Evolutionary conservation across 345 rosid genomes (phyloP), one percentile per base, ranked within the genome.

Genomic region (Euphorbia pulcherrima): DNA sequence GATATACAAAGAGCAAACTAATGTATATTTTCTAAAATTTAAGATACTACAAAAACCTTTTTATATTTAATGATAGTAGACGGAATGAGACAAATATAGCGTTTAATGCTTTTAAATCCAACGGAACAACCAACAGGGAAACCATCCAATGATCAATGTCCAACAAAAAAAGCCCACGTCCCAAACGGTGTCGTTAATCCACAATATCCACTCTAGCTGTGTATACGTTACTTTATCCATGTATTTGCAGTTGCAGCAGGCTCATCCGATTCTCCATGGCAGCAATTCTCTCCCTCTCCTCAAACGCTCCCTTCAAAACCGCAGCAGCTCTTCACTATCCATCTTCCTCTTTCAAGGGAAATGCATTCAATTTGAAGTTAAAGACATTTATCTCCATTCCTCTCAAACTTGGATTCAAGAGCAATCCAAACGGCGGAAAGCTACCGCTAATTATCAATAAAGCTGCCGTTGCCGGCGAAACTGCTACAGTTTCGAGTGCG

Each of bases 371-470:
- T 40, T 28, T 70, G 30, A 70, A 53, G 33, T 21, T 48, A 5
- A 63, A 28, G 62, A 48, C 58, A 5, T 17, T 50, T n/a, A 64
- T 33, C 20, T 64, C 58, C 17, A 20, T 9, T 24, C 64, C 65
- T 46, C 28, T 64, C 24, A 63, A 57, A 61, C 56, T 24, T 27
- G 18, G 41, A 18, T 33, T 24, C 35, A 33, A 57, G 35, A 52
- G 20, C 40, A 52, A 44, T 50, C 56, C 76, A 10, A 44, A 62
- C 1, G 35, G 53, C 8, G 26, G 37, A 62, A 30, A 27, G 10
- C 33, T 17, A 28, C 70, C 80, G 44, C 74, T 74, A 53, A 80
- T 82, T n/a, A 12, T 68, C 21, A 79, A 65, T 71, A 84, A 75
- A 78, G 63, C 84, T 8, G 67, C 78, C 1, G 29, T 67, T 14